Conservation (phyloP, 352 stramenopile species). For the Pythium rishiriense region DNA sequence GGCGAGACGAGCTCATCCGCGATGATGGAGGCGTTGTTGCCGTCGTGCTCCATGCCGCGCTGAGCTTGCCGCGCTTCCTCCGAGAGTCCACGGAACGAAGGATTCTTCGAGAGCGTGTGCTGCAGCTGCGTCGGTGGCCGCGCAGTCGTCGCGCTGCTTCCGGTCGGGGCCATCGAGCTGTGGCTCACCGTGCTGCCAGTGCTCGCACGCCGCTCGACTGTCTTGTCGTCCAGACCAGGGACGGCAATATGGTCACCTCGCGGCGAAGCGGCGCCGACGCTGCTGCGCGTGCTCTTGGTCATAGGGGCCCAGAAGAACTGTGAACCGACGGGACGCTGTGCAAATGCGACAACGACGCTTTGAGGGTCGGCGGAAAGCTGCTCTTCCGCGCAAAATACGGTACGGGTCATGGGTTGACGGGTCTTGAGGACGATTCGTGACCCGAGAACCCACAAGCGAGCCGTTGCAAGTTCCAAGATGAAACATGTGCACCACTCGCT, state of each 20-base stretch:
- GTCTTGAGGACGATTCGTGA: neutral
- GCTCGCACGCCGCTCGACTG: constrained; percentile 10
- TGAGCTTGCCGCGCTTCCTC: constrained; percentile 10
- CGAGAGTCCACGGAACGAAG: constrained; percentile 6
- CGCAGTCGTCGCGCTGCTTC: neutral
- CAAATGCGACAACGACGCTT: constrained; percentile 17
- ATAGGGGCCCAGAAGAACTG: neutral
- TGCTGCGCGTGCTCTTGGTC: constrained; percentile 16
- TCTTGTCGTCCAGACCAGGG: constrained; percentile 4
- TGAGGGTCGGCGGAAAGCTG: neutral
- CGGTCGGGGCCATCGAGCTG: neutral
- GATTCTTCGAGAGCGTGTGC: constrained; percentile 16
- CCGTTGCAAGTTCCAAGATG: neutral
- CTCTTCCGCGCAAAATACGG: constrained; percentile 7
- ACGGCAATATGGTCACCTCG: constrained; percentile 2
- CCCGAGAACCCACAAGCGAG: neutral
- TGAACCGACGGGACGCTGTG: neutral
- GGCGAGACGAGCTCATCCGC: constrained; percentile 42
- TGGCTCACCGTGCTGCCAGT: neutral
- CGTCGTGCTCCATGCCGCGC: constrained; percentile 55
- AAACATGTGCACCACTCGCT: neutral
- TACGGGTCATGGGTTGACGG: constrained; percentile 6
- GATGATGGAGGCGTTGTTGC: constrained; percentile 81
- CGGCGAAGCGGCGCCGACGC: neutral
- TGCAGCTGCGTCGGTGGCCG: constrained; percentile 14